Percentiles rank a stretch among this genome's conserved stretches.
Evolutionary conservation across 2,329 filamentous ascomycete species (phyloP).

Genomic region (Aspergillus jensenii): DNA sequence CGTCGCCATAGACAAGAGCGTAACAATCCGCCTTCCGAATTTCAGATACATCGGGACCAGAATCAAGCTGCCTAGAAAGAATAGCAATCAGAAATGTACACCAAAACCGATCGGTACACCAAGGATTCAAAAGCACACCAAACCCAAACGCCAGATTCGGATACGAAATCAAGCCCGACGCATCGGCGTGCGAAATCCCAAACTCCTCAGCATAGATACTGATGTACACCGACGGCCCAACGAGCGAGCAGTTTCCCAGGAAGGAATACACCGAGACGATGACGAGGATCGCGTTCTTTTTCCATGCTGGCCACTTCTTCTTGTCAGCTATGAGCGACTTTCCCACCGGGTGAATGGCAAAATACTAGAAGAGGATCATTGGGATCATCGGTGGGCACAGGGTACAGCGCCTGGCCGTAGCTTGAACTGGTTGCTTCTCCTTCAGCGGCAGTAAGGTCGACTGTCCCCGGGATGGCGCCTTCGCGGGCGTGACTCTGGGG

Average conservation of each 20-base stretch:
- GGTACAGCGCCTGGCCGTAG: conserved; percentile 61
- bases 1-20: conserved; percentile 43
- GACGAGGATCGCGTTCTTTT: conserved; percentile 58
- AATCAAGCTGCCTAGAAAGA: conserved; percentile 46
- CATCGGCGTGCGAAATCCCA: conserved; percentile 49
- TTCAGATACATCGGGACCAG: conserved; percentile 61
- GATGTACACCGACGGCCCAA: conserved; percentile 61
- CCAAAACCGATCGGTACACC: too few species aligned
- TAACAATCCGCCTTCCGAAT: conserved; percentile 45
- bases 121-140: conserved; percentile 31
- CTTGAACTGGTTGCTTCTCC: conserved; percentile 54
- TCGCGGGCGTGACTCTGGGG: conserved; percentile 51
- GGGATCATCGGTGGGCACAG: conserved; percentile 60
- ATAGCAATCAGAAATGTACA: too few species aligned
- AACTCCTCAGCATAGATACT: conserved; percentile 55
- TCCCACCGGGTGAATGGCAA: neutral
- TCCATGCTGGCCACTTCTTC: conserved; percentile 52
- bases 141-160: conserved; percentile 62
- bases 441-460: conserved; percentile 54
- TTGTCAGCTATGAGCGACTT: neutral
- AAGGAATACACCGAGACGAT: conserved; percentile 59
- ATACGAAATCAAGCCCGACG: conserved; percentile 60
- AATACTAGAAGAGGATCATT: conserved; percentile 58
- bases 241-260: conserved; percentile 56
- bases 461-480: conserved; percentile 57